These are phyloP conservation scores for Rutstroemia sydowiana DNA, from an alignment of 2,329 filamentous ascomycete genomes.

Conservation along the genomic window DNA sequence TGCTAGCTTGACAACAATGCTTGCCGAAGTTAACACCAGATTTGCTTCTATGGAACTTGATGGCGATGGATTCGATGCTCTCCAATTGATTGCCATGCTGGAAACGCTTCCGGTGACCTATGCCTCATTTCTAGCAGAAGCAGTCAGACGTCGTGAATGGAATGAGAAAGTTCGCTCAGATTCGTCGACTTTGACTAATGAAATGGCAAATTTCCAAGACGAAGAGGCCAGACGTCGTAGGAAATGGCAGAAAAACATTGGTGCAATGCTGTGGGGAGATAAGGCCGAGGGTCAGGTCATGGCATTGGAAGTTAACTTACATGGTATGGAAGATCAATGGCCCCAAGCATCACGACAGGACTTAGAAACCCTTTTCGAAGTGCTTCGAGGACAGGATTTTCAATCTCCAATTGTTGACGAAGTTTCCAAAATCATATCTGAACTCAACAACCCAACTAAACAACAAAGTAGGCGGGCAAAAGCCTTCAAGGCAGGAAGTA, in stretches of 20 bases:
- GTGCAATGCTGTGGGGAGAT: conserved; percentile 59
- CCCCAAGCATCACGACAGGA: conserved; percentile 70
- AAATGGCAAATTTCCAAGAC: conserved; percentile 85
- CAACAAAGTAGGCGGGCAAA: conserved; percentile 82
- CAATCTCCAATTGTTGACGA: conserved; percentile 63
- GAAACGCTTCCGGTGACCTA: conserved; percentile 84
- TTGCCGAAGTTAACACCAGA: conserved; percentile 64
- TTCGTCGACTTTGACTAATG: conserved; percentile 80
- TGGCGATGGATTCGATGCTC: conserved; percentile 69
- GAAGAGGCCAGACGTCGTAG: conserved; percentile 84
- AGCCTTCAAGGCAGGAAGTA: conserved; percentile 92
- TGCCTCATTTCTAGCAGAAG: conserved; percentile 80
- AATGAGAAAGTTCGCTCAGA: conserved; percentile 83
- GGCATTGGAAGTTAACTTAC: conserved; percentile 77
- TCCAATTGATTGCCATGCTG: conserved; percentile 73
- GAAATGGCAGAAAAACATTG: conserved; percentile 84
- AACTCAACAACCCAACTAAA: conserved; percentile 73
- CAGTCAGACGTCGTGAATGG: conserved; percentile 83
- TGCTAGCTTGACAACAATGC: conserved; percentile 68
- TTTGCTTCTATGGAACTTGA: conserved; percentile 65
- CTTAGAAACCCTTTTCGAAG: conserved; percentile 64
- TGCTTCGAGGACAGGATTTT: conserved; percentile 56
- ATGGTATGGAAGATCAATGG: conserved; percentile 75
- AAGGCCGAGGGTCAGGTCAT: conserved; percentile 61
- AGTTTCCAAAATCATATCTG: conserved; percentile 67